Base-by-base conservation (phyloP, 805 yeast species). In the Ogataea ramenticola region DNA sequence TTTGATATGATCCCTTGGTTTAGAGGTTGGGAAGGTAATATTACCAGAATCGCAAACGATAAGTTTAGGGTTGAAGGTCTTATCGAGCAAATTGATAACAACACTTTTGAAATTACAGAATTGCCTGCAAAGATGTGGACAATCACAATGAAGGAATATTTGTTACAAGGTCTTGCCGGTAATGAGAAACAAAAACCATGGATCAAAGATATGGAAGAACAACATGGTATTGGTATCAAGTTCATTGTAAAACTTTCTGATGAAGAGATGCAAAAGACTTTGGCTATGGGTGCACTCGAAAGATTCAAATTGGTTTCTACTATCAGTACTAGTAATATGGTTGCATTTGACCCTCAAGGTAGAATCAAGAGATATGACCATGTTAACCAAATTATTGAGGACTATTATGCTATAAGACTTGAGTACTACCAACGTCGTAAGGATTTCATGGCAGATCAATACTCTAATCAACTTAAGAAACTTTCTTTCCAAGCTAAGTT, bases 171-270 rank as follows among this genome's bases (percentile, higher is more conserved):
- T 21, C 67, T 87, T 50, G 68, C 77, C 36, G 90, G 90, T n/a
- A 75, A 70, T 43, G 96, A 89, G 31, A 88, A 83, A 56, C 67
- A 64, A 16, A 72, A 72, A 46, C 78, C 89, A 21, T 91, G 97
- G 95, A 88, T 91, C 48, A 90, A 87, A 53, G 97, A 91, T 63
- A 78, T 90, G 81, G 88, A 83, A 52, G 99, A 93, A 58, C 96
- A 91, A 61, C 99, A 93, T 62, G 86, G 88, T 16, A 71, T 79
- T 45, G 83, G 81, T 35, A 81, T 93, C 50, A 78, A 81, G 48
- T 93, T 93, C 56, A 79, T 86, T 24, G 77, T 93, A 26, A 86
- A 79, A 31, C 66, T 93, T 49, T 67, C 80, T 11, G 75, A 73
- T 43, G 91, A 81, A 39, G 96, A 91, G 58, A 91, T 93, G 98